Percentiles rank a stretch among this genome's conserved stretches.
Evolutionary conservation across 345 rosid genomes (phyloP).

Genomic region (Salix brachista): DNA sequence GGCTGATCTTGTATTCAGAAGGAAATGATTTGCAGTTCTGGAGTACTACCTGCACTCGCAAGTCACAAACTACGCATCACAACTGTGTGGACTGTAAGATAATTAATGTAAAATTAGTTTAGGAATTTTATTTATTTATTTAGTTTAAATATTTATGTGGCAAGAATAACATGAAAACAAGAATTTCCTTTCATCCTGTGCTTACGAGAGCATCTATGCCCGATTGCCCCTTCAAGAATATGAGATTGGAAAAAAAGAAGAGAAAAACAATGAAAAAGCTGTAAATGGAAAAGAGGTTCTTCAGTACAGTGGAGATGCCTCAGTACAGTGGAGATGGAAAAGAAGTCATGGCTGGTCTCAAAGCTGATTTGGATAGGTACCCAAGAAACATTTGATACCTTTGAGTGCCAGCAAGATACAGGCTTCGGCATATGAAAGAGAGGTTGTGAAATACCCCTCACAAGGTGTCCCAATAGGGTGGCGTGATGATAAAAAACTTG

Average conservation of each 20-base stretch:
- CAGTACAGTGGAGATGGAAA: constrained; percentile 11
- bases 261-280: not conserved
- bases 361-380: constrained; percentile 14
- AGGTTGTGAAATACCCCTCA: not conserved
- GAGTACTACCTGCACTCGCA: too few relatives aligned
- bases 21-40: not conserved
- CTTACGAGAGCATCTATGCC: too few relatives aligned
- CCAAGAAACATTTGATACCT: constrained; percentile 4
- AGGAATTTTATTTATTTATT: too few relatives aligned
- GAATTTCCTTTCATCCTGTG: too few relatives aligned
- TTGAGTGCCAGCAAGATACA: not conserved
- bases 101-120: too few relatives aligned
- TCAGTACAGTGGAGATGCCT: constrained; percentile 11
- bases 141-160: too few relatives aligned
- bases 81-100: too few relatives aligned
- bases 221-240: too few relatives aligned
- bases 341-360: constrained; percentile 8
- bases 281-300: constrained; percentile 4
- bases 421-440: constrained; percentile 14
- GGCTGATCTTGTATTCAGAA: not conserved
- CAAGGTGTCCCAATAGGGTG: not conserved
- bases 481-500: too few relatives aligned
- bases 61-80: too few relatives aligned
- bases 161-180: too few relatives aligned
- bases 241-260: not conserved